Percentiles rank a stretch among this genome's conserved stretches.
phyloP scores from a whole-genome alignment of 202 grass and related monocot species.

The Carex sylvatica region DNA sequence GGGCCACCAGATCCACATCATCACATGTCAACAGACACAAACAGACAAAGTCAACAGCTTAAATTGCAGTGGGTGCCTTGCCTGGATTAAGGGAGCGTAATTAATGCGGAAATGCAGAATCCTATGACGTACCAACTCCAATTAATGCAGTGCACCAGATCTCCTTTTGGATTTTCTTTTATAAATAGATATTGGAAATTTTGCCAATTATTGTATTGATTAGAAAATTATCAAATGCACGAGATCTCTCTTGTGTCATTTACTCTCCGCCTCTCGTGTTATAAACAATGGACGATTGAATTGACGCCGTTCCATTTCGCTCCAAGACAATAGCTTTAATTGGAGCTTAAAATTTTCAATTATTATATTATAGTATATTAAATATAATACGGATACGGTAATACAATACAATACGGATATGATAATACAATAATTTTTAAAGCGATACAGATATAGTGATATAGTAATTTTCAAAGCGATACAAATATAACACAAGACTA shows the following conservation, averaged over 20 bases:
- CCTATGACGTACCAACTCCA: slow-evolving; percentile 2
- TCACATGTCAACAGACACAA: slow-evolving; percentile 16
- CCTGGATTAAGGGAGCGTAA: slow-evolving; percentile 23
- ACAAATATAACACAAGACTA: no score
- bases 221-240: background rate
- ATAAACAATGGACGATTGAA: background rate
- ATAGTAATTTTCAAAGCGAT: no score
- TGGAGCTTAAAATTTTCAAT: no score
- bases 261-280: background rate
- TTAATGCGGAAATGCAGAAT: slow-evolving; percentile 13
- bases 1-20: background rate
- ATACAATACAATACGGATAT: no score
- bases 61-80: slow-evolving; percentile 14
- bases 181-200: background rate
- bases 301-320: background rate
- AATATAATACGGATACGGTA: no score
- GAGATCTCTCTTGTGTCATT: background rate
- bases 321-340: background rate
- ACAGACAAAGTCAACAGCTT: slow-evolving; percentile 17
- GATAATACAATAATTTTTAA: no score
- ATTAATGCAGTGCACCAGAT: slow-evolving; percentile 26
- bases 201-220: background rate
- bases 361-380: no score
- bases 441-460: no score
- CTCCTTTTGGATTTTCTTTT: background rate